Evolutionary conservation across 257 asterid species (phyloP).

Genomic region (Solanum piurae): DNA sequence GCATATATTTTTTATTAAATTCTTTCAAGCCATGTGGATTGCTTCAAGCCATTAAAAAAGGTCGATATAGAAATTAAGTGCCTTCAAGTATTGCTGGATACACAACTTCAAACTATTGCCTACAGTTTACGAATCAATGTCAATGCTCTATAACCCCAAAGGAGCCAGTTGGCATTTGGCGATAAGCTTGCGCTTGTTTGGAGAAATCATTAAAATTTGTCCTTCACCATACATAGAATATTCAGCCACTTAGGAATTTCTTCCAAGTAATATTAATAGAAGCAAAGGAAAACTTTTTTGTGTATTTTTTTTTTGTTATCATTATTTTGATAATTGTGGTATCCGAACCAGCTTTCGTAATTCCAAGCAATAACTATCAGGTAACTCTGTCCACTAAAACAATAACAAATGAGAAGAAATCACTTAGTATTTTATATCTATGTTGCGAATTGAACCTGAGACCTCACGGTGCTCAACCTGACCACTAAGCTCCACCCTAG

Average conservation of each 20-base stretch:
- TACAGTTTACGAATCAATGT: neutral
- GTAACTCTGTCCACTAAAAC: too few species aligned
- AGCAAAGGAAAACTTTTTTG: neutral
- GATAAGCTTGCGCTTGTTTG: too few species aligned
- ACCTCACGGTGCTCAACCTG: neutral
- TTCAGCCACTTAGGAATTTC: neutral
- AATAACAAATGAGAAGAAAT: neutral
- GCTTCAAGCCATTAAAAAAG: neutral
- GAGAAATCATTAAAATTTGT: neutral
- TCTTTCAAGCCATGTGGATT: neutral
- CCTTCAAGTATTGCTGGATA: neutral
- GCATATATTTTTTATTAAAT: neutral
- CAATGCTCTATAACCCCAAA: neutral
- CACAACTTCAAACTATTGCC: neutral
- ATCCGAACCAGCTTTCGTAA: neutral
- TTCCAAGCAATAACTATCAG: neutral
- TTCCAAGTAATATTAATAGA: neutral
- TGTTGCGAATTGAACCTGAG: neutral
- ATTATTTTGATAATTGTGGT: neutral
- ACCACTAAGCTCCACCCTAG: neutral
- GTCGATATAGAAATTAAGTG: neutral
- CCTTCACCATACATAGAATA: neutral
- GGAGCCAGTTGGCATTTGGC: neutral
- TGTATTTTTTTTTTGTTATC: too few species aligned
- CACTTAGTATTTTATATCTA: neutral